These are phyloP conservation scores for Lentinula sp. DNA, from an alignment of 768 basidiomycete genomes.

Conservation along the genomic window DNA sequence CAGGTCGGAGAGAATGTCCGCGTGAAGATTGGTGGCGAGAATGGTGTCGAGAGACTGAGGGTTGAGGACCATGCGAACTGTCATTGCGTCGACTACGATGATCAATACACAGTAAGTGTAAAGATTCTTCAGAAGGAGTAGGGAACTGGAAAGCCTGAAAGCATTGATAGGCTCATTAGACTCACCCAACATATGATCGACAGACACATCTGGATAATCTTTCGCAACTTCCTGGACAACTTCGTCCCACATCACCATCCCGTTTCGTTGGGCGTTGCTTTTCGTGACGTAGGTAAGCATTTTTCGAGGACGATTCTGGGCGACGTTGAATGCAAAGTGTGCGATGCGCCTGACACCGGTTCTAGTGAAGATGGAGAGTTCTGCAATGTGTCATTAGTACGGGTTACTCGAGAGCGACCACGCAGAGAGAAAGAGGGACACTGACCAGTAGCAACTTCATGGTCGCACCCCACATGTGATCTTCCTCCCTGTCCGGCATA, in stretches of 20 bases:
- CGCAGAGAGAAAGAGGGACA: background rate
- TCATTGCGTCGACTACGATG: slow-evolving; percentile 7
- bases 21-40: slow-evolving; percentile 49
- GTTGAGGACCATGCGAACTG: slow-evolving; percentile 35
- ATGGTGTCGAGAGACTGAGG: slow-evolving; percentile 51
- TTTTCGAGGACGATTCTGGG: slow-evolving; percentile 41
- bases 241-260: slow-evolving; percentile 45
- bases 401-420: too few relatives aligned
- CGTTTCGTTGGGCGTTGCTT: slow-evolving; percentile 42
- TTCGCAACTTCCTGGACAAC: slow-evolving; percentile 40
- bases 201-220: slow-evolving; percentile 43
- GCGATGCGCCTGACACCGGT: slow-evolving; percentile 42
- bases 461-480: slow-evolving; percentile 20
- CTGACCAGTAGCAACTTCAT: slow-evolving; percentile 19
- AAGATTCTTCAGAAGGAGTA: background rate
- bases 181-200: slow-evolving; percentile 4
- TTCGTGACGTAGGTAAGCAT: slow-evolving; percentile 49
- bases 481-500: slow-evolving; percentile 44
- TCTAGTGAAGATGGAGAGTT: slow-evolving; percentile 42
- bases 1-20: slow-evolving; percentile 51
- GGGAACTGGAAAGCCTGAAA: background rate
- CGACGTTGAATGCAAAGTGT: slow-evolving; percentile 48
- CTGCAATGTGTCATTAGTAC: background rate
- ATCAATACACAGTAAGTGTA: too few relatives aligned
- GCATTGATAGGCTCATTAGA: too few relatives aligned